A percentile compares a stretch with the other conserved stretches of the same genome.
phyloP scores from a whole-genome alignment of 192 early-diverging fungal species.

The Pilobolus umbonatus region DNA sequence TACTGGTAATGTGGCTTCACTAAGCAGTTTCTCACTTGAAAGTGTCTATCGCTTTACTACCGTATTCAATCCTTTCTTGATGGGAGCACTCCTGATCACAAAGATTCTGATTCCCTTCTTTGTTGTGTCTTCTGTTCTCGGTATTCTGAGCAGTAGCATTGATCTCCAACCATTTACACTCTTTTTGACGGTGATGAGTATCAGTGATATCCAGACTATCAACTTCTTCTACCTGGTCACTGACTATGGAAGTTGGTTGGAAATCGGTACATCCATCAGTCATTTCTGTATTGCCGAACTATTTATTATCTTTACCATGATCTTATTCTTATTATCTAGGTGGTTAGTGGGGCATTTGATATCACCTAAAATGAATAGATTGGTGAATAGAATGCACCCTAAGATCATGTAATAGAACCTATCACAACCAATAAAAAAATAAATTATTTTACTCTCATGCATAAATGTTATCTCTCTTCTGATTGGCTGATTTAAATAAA shows the following conservation, averaged over 20 bases:
- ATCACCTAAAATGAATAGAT: conserved; percentile 8
- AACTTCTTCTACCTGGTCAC: conserved; percentile 95
- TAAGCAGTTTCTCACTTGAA: conserved; percentile 81
- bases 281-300: conserved; percentile 92
- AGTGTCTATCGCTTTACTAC: conserved; percentile 89
- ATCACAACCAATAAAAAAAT: too few relatives aligned
- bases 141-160: conserved; percentile 69
- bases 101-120: conserved; percentile 96
- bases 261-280: conserved; percentile 94
- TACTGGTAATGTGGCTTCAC: conserved; percentile 89
- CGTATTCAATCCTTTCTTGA: conserved; percentile 86
- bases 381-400: neutral
- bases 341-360: conserved; percentile 40
- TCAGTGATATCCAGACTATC: conserved; percentile 90
- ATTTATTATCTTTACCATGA: conserved; percentile 88
- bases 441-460: too few relatives aligned
- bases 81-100: conserved; percentile 78
- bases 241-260: conserved; percentile 91
- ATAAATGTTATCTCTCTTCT: too few relatives aligned
- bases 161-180: conserved; percentile 81
- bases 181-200: conserved; percentile 81
- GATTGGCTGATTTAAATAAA: too few relatives aligned
- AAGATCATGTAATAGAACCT: too few relatives aligned
- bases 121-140: conserved; percentile 78
- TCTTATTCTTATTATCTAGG: conserved; percentile 78